A percentile compares a stretch with the other conserved stretches of the same genome.
Conservation (phyloP, 306 rosid species). For the Dalbergia cultrata region DNA sequence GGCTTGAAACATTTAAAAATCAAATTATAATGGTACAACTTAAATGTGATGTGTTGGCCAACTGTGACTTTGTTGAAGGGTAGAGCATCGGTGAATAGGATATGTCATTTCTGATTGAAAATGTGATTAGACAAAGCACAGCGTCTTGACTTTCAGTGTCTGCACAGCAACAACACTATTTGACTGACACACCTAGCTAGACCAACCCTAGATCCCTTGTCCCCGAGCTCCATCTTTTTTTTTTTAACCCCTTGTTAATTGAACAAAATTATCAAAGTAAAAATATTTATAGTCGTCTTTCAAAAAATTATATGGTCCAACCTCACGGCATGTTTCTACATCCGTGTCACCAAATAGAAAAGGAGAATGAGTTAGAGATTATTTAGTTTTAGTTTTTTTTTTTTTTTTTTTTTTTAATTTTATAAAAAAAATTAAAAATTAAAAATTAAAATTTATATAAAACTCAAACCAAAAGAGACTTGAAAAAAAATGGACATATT, state of each 20-base stretch:
- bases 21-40: neutral
- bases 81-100: conserved; percentile 17
- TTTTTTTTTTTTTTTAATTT: too few species aligned
- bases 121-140: conserved; percentile 42
- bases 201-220: conserved; percentile 12
- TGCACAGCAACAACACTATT: conserved; percentile 13
- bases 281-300: neutral
- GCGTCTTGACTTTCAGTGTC: conserved; percentile 40
- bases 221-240: neutral
- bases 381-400: too few species aligned
- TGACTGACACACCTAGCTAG: conserved; percentile 19
- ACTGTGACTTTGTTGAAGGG: neutral
- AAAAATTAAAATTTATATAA: too few species aligned
- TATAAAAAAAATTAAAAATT: too few species aligned
- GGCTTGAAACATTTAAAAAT: too few species aligned
- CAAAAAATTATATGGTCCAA: neutral
- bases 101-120: conserved; percentile 41
- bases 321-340: neutral
- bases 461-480: too few species aligned
- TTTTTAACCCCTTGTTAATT: neutral
- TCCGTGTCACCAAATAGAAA: too few species aligned
- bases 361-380: too few species aligned
- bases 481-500: conserved; percentile 1
- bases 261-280: neutral
- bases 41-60: neutral